Base-by-base conservation (phyloP, 345 rosid species). In the Ailanthus altissimus region DNA sequence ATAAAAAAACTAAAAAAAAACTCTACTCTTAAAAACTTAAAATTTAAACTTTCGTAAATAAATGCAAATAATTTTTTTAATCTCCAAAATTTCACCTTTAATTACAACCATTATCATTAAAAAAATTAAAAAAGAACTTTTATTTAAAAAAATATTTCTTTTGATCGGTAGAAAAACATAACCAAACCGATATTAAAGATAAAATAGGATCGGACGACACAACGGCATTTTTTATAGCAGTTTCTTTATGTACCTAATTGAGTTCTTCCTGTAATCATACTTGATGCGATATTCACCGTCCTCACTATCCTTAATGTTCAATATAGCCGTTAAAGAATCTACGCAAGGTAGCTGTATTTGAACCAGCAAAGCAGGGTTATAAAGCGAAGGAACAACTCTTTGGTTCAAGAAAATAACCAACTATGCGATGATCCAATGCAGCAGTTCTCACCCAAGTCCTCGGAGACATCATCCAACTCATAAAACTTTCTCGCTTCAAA, bases 391-490 rank as follows among this genome's bases (percentile, higher is more conserved):
- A 42, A 40, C 10, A 5, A 4, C 14, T 36, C 67, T 18, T 62
- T 62, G n/a, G 4, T 62, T 45, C 46, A 62, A 62, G 45, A 32
- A 62, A 32, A 62, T 62, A 62, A 12, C 67, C 67, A 62, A 8
- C 67, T 45, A 36, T 62, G 67, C 20, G 67, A 63, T 2, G 68
- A 63, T 36, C 68, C 68, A 63, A 63, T 38, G 23, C 68, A 63
- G 8, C 47, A 10, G 8, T 14, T 18, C 47, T 38, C 25, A 18
- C 5, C 38, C 38, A 63, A 63, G 47, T 8, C 68, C 23, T 40
- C 47, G 0, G 68, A 25, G 21, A 63, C 2, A 62, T 62, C 32
- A 42, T 28, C 10, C 6, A 26, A 15, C 21, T 4, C 2, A 51
- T n/a, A 4, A 51, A 50, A 16, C 54, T 1, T 50, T 14, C 16